These are phyloP conservation scores for Apiotrichum laibachii DNA, from an alignment of 1,284 basidiomycete genomes.

Conservation along the genomic window DNA sequence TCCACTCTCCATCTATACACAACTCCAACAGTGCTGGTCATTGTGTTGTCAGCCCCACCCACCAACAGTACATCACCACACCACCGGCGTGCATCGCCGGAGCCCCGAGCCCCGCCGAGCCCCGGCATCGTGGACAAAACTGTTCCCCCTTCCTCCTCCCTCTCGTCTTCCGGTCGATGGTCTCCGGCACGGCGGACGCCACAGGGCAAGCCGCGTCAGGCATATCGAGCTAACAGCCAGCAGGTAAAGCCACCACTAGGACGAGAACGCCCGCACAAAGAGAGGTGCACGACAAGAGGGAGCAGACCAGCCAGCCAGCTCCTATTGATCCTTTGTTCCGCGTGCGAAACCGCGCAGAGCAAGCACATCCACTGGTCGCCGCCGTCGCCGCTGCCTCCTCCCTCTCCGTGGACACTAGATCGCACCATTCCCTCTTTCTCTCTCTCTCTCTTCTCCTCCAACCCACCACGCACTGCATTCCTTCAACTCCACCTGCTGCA, in stretches of 20 bases:
- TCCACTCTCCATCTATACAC: too few relatives aligned
- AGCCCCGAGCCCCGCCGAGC: neutral
- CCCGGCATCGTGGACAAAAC: neutral
- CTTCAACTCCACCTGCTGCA: neutral
- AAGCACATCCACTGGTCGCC: neutral
- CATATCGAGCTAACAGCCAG: neutral
- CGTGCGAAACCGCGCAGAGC: neutral
- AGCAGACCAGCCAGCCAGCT: neutral
- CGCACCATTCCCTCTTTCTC: neutral
- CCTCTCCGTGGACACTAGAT: neutral
- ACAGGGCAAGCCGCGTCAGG: constrained; percentile 8
- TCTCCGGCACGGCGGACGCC: constrained; percentile 3
- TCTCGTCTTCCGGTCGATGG: neutral
- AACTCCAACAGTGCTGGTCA: neutral
- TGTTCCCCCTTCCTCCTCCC: neutral
- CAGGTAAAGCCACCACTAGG: neutral
- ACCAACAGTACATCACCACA: neutral
- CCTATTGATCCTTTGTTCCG: neutral
- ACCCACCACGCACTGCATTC: neutral
- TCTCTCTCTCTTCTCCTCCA: neutral
- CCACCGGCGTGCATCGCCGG: neutral
- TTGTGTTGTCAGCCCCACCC: neutral
- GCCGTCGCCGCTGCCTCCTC: neutral
- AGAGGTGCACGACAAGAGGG: neutral
- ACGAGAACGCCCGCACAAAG: neutral